These are phyloP conservation scores for Trichopus zeylanicus DNA, from an alignment of 116 monocot genomes.

Conservation along the genomic window DNA sequence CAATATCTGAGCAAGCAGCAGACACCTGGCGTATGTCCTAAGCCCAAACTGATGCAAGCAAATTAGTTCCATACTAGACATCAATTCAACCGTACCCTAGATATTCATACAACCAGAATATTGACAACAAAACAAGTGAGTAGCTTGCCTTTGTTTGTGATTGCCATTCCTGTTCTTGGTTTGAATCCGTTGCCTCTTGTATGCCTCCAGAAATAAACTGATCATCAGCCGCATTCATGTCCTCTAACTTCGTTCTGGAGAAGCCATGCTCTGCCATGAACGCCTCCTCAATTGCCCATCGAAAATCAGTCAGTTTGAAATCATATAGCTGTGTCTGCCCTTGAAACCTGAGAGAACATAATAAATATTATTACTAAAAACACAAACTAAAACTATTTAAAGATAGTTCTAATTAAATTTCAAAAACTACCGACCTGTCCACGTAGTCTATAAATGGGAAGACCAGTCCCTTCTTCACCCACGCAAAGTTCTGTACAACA, in stretches of 20 bases:
- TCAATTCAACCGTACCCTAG: not conserved
- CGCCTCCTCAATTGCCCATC: constrained; percentile 58
- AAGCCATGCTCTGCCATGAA: constrained; percentile 54
- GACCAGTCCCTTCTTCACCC: constrained; percentile 62
- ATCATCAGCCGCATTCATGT: constrained; percentile 1
- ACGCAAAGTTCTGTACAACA: constrained; percentile 53
- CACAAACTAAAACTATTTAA: not conserved
- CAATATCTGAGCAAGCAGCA: too few relatives aligned
- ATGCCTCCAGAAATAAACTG: constrained; percentile 15
- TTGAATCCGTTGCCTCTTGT: constrained; percentile 44
- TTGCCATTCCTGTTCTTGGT: constrained; percentile 49
- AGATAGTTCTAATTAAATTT: not conserved
- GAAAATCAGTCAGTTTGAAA: constrained; percentile 34
- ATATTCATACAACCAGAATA: not conserved
- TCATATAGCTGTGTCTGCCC: constrained; percentile 39
- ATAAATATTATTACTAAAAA: too few relatives aligned
- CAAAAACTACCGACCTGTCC: constrained; percentile 29
- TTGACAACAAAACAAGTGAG: not conserved
- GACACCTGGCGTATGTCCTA: too few relatives aligned
- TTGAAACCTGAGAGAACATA: constrained; percentile 38
- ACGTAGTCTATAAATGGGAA: constrained; percentile 70
- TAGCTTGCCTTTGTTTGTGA: constrained; percentile 35
- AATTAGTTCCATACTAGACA: too few relatives aligned
- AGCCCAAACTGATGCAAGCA: too few relatives aligned
- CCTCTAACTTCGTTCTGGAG: constrained; percentile 10